phyloP scores from a whole-genome alignment of 129 eudicot species.

The Deinandra increscens region DNA sequence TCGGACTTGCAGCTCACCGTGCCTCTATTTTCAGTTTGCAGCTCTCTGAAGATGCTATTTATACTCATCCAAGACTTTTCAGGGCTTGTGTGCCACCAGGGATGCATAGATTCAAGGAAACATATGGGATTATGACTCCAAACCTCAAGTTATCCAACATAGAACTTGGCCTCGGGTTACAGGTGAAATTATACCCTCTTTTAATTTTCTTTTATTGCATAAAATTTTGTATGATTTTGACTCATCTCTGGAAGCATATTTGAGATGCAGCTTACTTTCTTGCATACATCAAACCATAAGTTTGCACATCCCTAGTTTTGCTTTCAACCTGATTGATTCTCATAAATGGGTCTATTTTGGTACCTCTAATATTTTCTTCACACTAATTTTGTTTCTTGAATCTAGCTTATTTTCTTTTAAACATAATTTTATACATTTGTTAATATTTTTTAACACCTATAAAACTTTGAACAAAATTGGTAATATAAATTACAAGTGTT shows the following conservation, averaged over 20 bases:
- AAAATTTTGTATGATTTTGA: not conserved
- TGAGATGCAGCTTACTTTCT: constrained; percentile 66
- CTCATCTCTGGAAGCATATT: constrained; percentile 7
- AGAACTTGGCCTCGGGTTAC: constrained; percentile 94
- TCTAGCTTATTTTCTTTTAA: too few species aligned
- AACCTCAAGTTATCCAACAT: constrained; percentile 92
- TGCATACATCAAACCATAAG: constrained; percentile 91
- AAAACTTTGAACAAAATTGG: too few species aligned
- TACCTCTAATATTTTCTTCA: too few species aligned
- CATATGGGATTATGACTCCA: constrained; percentile 85
- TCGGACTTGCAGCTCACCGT: not conserved
- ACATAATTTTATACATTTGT: too few species aligned
- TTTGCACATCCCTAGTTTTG: constrained; percentile 94
- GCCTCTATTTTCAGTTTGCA: constrained; percentile 35
- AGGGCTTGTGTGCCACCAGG: constrained; percentile 99
- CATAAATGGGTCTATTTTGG: too few species aligned
- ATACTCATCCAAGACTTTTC: constrained; percentile 94
- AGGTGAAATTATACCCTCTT: constrained; percentile 41
- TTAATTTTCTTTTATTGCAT: not conserved
- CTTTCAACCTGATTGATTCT: too few species aligned
- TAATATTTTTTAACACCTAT: too few species aligned
- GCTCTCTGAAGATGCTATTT: constrained; percentile 99
- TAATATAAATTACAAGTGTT: constrained; percentile 1
- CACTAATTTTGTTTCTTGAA: too few species aligned
- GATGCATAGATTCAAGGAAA: constrained; percentile 92